These are phyloP conservation scores for Phytopythium cucurbitacearum DNA, from an alignment of 352 stramenopile species.

Conservation along the genomic window DNA sequence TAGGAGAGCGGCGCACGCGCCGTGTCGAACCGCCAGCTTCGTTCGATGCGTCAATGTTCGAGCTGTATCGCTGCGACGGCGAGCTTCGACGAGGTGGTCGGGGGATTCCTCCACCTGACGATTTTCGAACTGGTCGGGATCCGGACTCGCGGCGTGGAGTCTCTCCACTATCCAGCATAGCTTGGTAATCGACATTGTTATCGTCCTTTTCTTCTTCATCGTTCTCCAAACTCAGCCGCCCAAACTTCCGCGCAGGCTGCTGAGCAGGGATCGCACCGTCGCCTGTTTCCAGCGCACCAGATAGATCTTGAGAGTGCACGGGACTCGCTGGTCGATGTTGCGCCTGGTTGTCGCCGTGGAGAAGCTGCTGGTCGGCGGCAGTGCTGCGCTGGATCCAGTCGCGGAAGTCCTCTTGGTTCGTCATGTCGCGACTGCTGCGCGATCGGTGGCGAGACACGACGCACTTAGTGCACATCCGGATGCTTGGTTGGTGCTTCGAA, in stretches of 20 bases:
- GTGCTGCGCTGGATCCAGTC: slow-evolving; percentile 75
- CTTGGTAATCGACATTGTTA: slow-evolving; percentile 11
- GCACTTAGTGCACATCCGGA: slow-evolving; percentile 82
- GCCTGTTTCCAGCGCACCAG: slow-evolving; percentile 25
- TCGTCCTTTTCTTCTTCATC: slow-evolving; percentile 56
- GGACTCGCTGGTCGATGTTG: slow-evolving; percentile 47
- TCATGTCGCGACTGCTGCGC: slow-evolving; percentile 62
- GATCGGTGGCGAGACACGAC: slow-evolving; percentile 75
- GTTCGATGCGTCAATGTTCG: not conserved
- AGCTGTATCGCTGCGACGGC: not conserved
- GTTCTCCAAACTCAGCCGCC: slow-evolving; percentile 55
- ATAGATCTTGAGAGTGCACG: slow-evolving; percentile 66
- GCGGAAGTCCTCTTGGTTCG: slow-evolving; percentile 78
- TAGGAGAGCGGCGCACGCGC: too few species aligned
- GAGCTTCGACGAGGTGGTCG: slow-evolving; percentile 2
- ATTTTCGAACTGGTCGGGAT: slow-evolving; percentile 1
- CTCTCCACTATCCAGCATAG: not conserved
- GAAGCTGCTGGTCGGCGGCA: slow-evolving; percentile 25
- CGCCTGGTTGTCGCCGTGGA: slow-evolving; percentile 19
- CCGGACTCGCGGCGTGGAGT: not conserved
- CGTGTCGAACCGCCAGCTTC: not conserved
- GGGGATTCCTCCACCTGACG: not conserved
- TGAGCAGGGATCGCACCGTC: slow-evolving; percentile 9
- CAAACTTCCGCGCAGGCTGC: slow-evolving; percentile 30
- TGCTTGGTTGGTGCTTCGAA: slow-evolving; percentile 75